A percentile compares a stretch with the other conserved stretches of the same genome.
phyloP scores from a whole-genome alignment of 345 rosid genomes.

The Dovyalis caffra region DNA sequence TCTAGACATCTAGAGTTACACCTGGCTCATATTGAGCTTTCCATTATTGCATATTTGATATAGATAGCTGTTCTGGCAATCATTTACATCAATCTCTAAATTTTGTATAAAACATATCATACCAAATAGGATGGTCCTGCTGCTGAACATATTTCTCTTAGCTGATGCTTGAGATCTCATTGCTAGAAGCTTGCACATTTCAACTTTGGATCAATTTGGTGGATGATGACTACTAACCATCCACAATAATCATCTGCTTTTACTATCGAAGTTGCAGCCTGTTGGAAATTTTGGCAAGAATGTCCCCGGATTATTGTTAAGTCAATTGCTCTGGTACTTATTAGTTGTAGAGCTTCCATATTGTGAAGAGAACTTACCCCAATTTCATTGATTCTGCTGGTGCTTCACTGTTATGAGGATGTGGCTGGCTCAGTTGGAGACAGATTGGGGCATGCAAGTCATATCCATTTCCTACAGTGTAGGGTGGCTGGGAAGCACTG shows the following conservation, averaged over 20 bases:
- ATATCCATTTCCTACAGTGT: slow-evolving; percentile 29
- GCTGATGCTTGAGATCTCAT: slow-evolving; percentile 18
- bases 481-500: slow-evolving; percentile 20
- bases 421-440: slow-evolving; percentile 55
- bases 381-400: slow-evolving; percentile 33
- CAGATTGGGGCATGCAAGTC: slow-evolving; percentile 33
- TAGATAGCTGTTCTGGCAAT: slow-evolving; percentile 2
- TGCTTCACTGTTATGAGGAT: slow-evolving; percentile 30
- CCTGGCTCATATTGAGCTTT: neutral
- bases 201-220: slow-evolving; percentile 11
- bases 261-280: slow-evolving; percentile 40
- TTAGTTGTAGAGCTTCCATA: neutral
- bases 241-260: neutral
- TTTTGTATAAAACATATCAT: slow-evolving; percentile 24
- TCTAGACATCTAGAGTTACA: neutral
- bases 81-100: slow-evolving; percentile 17
- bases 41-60: slow-evolving; percentile 11
- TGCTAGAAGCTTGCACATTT: slow-evolving; percentile 10
- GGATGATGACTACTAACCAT: slow-evolving; percentile 7
- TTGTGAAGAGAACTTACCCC: slow-evolving; percentile 31
- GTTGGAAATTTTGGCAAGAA: slow-evolving; percentile 17
- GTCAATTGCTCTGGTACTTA: neutral
- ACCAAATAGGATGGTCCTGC: slow-evolving; percentile 16
- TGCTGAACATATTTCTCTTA: slow-evolving; percentile 17
- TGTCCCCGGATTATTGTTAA: slow-evolving; percentile 5